Conservation (phyloP, 352 stramenopile genomes). For the Nothophytophthora sp. region DNA sequence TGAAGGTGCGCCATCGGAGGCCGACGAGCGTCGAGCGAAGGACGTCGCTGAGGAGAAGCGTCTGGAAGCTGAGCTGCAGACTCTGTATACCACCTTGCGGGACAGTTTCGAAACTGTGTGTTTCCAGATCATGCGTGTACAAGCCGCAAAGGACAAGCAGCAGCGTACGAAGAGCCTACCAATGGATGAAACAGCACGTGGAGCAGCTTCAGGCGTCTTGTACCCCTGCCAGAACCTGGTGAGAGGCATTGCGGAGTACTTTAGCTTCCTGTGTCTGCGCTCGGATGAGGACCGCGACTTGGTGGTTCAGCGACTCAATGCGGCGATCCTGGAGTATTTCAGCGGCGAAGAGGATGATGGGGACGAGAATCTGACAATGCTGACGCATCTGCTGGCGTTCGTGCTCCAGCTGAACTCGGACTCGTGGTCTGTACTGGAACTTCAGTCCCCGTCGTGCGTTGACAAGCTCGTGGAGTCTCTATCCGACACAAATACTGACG, state of each 20-base stretch:
- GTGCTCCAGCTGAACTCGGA: conserved; percentile 61
- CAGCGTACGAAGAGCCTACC: conserved; percentile 2
- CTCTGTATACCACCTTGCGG: conserved; percentile 52
- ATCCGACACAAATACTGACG: conserved; percentile 1
- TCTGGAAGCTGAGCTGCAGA: conserved; percentile 48
- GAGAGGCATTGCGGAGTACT: conserved; percentile 65
- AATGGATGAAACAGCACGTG: background rate
- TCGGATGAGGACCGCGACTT: conserved; percentile 59
- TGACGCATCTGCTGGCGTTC: conserved; percentile 70
- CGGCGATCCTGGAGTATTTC: conserved; percentile 47
- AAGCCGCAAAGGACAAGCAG: conserved; percentile 27
- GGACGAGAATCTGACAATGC: conserved; percentile 48
- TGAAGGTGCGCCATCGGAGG: conserved; percentile 13
- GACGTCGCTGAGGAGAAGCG: conserved; percentile 35
- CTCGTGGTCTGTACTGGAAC: conserved; percentile 36
- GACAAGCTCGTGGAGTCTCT: conserved; percentile 50
- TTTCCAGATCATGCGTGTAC: conserved; percentile 60
- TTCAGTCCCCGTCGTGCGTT: conserved; percentile 48
- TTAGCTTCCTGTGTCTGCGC: conserved; percentile 54
- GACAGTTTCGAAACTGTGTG: conserved; percentile 65
- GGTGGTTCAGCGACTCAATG: conserved; percentile 55
- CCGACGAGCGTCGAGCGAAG: conserved; percentile 8
- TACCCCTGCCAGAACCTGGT: conserved; percentile 56
- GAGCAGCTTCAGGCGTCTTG: conserved; percentile 9
- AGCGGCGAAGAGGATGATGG: conserved; percentile 20